These are phyloP conservation scores for Pleurotus salmoneostramineus DNA, from an alignment of 768 basidiomycete species.

Conservation along the genomic window DNA sequence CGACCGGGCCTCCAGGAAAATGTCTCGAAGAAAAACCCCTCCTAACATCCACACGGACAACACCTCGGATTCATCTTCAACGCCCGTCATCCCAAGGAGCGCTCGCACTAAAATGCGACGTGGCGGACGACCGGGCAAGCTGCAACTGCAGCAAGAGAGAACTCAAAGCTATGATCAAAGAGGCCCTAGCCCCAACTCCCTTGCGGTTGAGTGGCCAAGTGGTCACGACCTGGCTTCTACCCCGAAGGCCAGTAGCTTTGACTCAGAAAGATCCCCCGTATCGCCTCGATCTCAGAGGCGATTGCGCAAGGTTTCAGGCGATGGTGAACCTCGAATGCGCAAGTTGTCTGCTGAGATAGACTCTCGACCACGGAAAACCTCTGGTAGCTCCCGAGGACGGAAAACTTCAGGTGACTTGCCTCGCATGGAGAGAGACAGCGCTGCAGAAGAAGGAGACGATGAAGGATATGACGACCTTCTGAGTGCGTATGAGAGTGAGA, in stretches of 20 bases:
- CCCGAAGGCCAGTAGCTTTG: slow-evolving; percentile 53
- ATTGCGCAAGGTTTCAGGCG: slow-evolving; percentile 37
- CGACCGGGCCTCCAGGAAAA: slow-evolving; percentile 22
- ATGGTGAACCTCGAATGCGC: slow-evolving; percentile 22
- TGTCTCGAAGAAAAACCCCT: slow-evolving; percentile 35
- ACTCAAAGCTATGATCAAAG: slow-evolving; percentile 26
- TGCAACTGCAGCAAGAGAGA: slow-evolving; percentile 38
- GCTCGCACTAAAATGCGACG: slow-evolving; percentile 54
- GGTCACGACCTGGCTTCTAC: slow-evolving; percentile 47
- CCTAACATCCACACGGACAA: slow-evolving; percentile 26
- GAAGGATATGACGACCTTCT: slow-evolving; percentile 73
- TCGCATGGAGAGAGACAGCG: slow-evolving; percentile 49
- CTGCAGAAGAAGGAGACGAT: slow-evolving; percentile 76
- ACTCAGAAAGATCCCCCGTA: slow-evolving; percentile 24
- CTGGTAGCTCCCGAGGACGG: slow-evolving; percentile 31
- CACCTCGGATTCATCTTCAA: slow-evolving; percentile 48
- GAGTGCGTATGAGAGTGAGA: slow-evolving; percentile 82
- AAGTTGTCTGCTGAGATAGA: slow-evolving; percentile 32
- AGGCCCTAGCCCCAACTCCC: slow-evolving; percentile 38
- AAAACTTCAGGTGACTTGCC: slow-evolving; percentile 41
- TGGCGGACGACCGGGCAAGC: slow-evolving; percentile 38
- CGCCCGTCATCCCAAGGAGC: slow-evolving; percentile 28
- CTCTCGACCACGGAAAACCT: slow-evolving; percentile 39
- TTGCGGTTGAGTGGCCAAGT: slow-evolving; percentile 54
- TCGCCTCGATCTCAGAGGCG: slow-evolving; percentile 26